Evolutionary conservation across 345 rosid genomes (phyloP).

Genomic region (Combretum micranthum): DNA sequence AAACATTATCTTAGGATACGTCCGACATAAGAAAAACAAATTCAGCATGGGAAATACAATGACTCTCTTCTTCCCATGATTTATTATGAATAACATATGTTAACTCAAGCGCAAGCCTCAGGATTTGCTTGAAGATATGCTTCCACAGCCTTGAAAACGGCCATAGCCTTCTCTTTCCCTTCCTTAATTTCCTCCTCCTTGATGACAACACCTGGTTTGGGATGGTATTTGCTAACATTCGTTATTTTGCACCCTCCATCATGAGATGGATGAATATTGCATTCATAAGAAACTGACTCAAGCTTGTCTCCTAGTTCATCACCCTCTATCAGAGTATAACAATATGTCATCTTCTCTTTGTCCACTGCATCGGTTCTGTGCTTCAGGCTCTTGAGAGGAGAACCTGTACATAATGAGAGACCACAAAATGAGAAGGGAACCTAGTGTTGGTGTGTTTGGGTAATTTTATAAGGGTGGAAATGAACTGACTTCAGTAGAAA

Average conservation of each 20-base stretch:
- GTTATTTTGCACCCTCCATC: constrained; percentile 18
- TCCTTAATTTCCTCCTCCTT: constrained; percentile 21
- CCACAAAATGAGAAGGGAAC: not conserved
- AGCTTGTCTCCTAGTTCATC: constrained; percentile 6
- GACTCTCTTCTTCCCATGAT: too few species aligned
- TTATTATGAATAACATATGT: not conserved
- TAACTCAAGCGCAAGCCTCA: constrained; percentile 6
- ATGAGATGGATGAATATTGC: constrained; percentile 7
- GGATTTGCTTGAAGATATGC: constrained; percentile 29
- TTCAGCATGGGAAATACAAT: too few species aligned
- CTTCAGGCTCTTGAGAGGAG: constrained; percentile 9
- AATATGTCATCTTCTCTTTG: constrained; percentile 13
- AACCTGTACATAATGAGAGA: constrained; percentile 1
- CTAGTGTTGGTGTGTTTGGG: too few species aligned
- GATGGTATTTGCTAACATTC: constrained; percentile 13
- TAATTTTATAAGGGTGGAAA: too few species aligned
- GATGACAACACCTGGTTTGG: constrained; percentile 14
- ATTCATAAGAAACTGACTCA: constrained; percentile 13
- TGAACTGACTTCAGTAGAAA: too few species aligned
- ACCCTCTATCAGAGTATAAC: constrained; percentile 19
- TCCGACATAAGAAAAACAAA: too few species aligned
- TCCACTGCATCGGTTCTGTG: constrained; percentile 18
- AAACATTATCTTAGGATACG: too few species aligned
- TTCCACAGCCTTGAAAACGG: constrained; percentile 25
- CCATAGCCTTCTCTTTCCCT: constrained; percentile 20